Evolutionary conservation across 2,329 filamentous ascomycete species (phyloP), one percentile per base, ranked within the genome.

Genomic region (Epichloe gansuensis): DNA sequence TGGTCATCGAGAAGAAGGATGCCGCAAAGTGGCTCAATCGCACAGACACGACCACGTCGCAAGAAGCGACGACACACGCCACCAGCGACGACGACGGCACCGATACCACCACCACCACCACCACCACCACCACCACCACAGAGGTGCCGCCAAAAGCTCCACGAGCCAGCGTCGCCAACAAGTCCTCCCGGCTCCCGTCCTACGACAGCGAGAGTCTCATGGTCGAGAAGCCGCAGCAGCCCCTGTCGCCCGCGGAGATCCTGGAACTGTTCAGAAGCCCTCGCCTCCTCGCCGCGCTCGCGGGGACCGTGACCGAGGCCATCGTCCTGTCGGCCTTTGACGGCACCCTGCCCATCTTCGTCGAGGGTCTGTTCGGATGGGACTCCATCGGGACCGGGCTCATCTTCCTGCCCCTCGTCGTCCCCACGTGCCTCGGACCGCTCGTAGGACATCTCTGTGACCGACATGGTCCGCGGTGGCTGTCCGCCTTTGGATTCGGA

Each of bases 391-490:
- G 66, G 8, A 62, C 62, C 3, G 66, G 66, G 1, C 57, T 69
- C 17, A 60, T 68, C n/a, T 68, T 67, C 50, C 57, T 69, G 3
- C 66, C 66, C 12, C 44, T 67, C 4, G 59, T 67, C 13, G 35
- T 67, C 3, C 66, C 66, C 3, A 60, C 61, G 7, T 62, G 65
- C 45, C 55, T 67, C 3, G 59, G 65, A 3, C 67, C 66, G 3
- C 8, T 66, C 3, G 55, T 66, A 6, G 67, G 67, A n/a, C 50
- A 46, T 21, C 25, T 66, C 38, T 59, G 64, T 9, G 67, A 69
- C 54, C 60, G 59, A n/a, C 65, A 67, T 50, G 67, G 67, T 0
- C 61, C 66, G 3, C 66, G 66, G 52, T 68, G 64, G 65, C 56
- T 67, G 6, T 59, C 65, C 8, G 61, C 64, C 4, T 57, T 61